phyloP scores from a whole-genome alignment of 2,329 filamentous ascomycete species.

The Laburnicola sp. region DNA sequence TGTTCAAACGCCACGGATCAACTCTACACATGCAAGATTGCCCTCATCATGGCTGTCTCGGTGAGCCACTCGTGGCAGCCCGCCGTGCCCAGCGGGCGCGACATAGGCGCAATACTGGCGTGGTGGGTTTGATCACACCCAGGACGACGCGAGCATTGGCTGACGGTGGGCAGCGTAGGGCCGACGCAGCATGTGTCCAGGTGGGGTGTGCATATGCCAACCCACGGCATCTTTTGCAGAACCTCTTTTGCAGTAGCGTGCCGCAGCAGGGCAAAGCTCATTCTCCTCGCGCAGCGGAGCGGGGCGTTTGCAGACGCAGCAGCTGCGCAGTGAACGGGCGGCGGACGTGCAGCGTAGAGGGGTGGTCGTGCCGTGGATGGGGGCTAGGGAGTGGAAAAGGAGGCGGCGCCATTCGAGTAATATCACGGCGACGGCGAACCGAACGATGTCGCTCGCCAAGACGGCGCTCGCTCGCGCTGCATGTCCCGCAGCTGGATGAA shows the following conservation, averaged over 20 bases:
- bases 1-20: background rate
- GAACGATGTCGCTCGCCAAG: slow-evolving; percentile 24
- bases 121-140: slow-evolving; percentile 4
- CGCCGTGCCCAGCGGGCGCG: slow-evolving; percentile 1
- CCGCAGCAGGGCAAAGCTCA: slow-evolving; percentile 15
- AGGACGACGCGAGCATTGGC: slow-evolving; percentile 20
- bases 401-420: slow-evolving; percentile 16
- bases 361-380: no score
- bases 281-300: slow-evolving; percentile 7
- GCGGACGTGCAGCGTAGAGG: background rate
- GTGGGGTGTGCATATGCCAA: slow-evolving; percentile 31
- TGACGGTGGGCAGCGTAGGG: slow-evolving; percentile 17
- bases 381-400: slow-evolving; percentile 19
- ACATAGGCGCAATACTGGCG: slow-evolving; percentile 5
- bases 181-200: slow-evolving; percentile 13
- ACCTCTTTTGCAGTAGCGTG: slow-evolving; percentile 26
- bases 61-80: background rate
- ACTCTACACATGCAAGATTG: background rate
- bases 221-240: slow-evolving; percentile 24
- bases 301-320: slow-evolving; percentile 4
- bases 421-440: slow-evolving; percentile 10
- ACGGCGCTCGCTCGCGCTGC: background rate
- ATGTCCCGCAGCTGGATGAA: slow-evolving; percentile 7
- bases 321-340: background rate
- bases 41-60: background rate